Percentiles rank a stretch among this genome's conserved stretches.
Evolutionary conservation across 2,329 filamentous ascomycete genomes (phyloP).

Genomic region (Arachnopeziza araneosa): DNA sequence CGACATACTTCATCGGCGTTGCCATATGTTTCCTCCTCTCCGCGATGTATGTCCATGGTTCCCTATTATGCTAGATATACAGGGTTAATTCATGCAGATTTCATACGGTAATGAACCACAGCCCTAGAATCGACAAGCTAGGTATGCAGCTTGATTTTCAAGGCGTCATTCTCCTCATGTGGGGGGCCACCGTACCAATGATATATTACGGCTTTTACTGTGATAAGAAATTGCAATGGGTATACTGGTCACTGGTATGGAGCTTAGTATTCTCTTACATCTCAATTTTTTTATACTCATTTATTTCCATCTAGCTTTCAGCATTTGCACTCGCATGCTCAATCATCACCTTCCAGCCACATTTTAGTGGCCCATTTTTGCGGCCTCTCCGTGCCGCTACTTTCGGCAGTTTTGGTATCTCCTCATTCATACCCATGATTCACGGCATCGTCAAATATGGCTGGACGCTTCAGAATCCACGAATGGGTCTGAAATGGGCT

Average conservation of each 20-base stretch:
- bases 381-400: conserved; percentile 36
- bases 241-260: conserved; percentile 34
- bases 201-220: conserved; percentile 50
- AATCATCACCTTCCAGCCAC: conserved; percentile 33
- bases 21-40: conserved; percentile 42
- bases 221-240: conserved; percentile 27
- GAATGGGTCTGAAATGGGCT: conserved; percentile 39
- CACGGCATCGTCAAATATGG: conserved; percentile 34
- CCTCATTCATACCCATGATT: conserved; percentile 36
- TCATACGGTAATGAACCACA: conserved; percentile 53
- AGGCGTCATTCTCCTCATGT: conserved; percentile 57
- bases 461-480: conserved; percentile 30
- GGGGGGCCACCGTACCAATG: conserved; percentile 53
- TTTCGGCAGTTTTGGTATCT: conserved; percentile 38
- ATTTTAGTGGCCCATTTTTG: conserved; percentile 35
- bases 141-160: conserved; percentile 57
- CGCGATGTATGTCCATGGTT: conserved; percentile 32
- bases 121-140: conserved; percentile 40
- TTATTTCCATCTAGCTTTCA: conserved; percentile 14
- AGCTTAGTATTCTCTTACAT: neutral
- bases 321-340: conserved; percentile 35
- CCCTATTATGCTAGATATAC: neutral
- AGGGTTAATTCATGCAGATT: conserved; percentile 35
- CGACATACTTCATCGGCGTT: conserved; percentile 39
- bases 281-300: neutral